A percentile compares a stretch with the other conserved stretches of the same genome.
Conservation (phyloP, 2,329 filamentous ascomycete species). For the Pseudogymnoascus sp. region DNA sequence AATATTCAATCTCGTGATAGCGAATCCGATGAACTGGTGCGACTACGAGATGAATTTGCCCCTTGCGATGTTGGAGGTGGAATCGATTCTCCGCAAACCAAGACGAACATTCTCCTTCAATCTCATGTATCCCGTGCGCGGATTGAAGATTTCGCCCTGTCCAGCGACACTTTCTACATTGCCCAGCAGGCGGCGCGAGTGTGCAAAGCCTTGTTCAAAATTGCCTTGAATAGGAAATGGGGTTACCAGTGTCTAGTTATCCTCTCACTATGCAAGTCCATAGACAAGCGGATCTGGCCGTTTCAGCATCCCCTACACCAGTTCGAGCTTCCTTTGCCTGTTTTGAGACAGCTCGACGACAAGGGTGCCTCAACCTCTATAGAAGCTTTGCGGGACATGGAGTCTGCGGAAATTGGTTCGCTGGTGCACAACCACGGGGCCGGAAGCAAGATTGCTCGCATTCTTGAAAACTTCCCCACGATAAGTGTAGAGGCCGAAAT, state of each 20-base stretch:
- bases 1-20: constrained; percentile 89
- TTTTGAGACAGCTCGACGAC: constrained; percentile 78
- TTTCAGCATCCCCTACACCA: constrained; percentile 93
- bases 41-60: constrained; percentile 62
- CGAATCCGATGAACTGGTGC: constrained; percentile 79
- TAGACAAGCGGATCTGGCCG: constrained; percentile 92
- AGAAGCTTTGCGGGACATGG: constrained; percentile 87
- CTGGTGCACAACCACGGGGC: constrained; percentile 87
- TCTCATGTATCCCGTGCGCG: constrained; percentile 84
- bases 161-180: constrained; percentile 89
- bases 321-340: constrained; percentile 79
- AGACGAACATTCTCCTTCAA: constrained; percentile 93
- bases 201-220: constrained; percentile 92
- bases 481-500: constrained; percentile 88
- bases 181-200: constrained; percentile 94
- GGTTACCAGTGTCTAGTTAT: constrained; percentile 90
- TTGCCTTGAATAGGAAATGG: constrained; percentile 90
- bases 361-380: constrained; percentile 68
- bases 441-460: constrained; percentile 70
- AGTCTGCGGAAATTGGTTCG: constrained; percentile 77
- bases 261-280: constrained; percentile 88
- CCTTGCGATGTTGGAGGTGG: constrained; percentile 74
- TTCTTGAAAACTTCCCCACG: constrained; percentile 88
- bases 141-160: constrained; percentile 86
- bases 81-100: constrained; percentile 67